A percentile compares a stretch with the other conserved stretches of the same genome.
Conservation (phyloP, 2,329 filamentous ascomycete species). For the Colletotrichum sansevieriae region DNA sequence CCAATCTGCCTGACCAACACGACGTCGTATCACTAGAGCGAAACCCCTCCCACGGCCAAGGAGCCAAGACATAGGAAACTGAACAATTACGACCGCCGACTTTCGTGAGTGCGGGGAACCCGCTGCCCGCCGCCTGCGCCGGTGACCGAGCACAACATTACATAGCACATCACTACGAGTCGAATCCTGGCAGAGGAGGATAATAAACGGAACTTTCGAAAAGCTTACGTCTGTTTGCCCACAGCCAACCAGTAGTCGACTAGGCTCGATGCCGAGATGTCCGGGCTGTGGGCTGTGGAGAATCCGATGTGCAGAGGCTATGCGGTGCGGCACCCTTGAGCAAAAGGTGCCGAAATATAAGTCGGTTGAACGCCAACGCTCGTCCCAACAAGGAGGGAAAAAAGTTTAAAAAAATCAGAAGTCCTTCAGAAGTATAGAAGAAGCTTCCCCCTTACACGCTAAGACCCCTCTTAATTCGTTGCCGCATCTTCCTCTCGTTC, state of each 20-base stretch:
- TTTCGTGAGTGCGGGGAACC: slow-evolving; percentile 20
- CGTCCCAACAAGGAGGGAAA: slow-evolving; percentile 28
- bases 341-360: slow-evolving; percentile 5
- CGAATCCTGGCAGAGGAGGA: slow-evolving; percentile 5
- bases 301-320: slow-evolving; percentile 34
- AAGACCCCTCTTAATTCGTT: slow-evolving; percentile 37
- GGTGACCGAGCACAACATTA: slow-evolving; percentile 25
- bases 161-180: slow-evolving; percentile 28
- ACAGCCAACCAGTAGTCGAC: slow-evolving; percentile 17
- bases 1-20: slow-evolving; percentile 23
- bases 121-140: slow-evolving; percentile 1
- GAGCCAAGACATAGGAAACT: slow-evolving; percentile 36
- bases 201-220: slow-evolving; percentile 21
- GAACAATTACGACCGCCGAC: slow-evolving; percentile 20
- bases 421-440: slow-evolving; percentile 29
- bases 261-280: slow-evolving; percentile 37
- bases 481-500: slow-evolving; percentile 16
- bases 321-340: slow-evolving; percentile 9
- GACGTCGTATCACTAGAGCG: slow-evolving; percentile 22
- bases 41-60: slow-evolving; percentile 17
- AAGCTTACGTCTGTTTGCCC: slow-evolving; percentile 22
- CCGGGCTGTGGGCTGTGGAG: slow-evolving; percentile 20
- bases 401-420: slow-evolving; percentile 29
- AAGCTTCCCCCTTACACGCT: slow-evolving; percentile 19
- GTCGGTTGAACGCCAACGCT: slow-evolving; percentile 34